These are phyloP conservation scores for Tricladium varicosporioides DNA, from an alignment of 2,329 filamentous ascomycete genomes.

Conservation along the genomic window DNA sequence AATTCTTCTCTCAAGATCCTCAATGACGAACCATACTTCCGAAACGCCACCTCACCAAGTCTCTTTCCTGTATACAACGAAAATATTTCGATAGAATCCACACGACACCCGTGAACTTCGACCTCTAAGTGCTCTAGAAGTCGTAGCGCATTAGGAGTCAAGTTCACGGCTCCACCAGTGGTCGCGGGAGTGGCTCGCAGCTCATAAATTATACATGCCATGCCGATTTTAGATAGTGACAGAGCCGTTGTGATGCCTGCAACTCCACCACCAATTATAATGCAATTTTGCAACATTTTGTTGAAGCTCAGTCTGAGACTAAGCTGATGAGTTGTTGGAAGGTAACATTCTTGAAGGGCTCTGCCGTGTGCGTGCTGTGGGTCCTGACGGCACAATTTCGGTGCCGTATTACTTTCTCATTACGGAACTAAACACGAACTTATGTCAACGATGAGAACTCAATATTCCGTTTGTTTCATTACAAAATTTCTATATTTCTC, in stretches of 20 bases:
- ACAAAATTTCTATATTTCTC: too few species aligned
- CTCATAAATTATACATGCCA: slow-evolving; percentile 46
- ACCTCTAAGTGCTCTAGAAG: slow-evolving; percentile 43
- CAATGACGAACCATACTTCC: slow-evolving; percentile 23
- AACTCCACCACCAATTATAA: slow-evolving; percentile 50
- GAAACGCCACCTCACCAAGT: slow-evolving; percentile 24
- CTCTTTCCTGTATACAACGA: slow-evolving; percentile 29
- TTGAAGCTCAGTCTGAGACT: too few species aligned
- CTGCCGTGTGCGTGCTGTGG: too few species aligned
- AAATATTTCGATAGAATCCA: slow-evolving; percentile 31
- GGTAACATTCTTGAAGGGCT: too few species aligned
- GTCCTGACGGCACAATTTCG: too few species aligned
- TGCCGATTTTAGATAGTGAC: slow-evolving; percentile 43
- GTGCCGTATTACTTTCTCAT: too few species aligned
- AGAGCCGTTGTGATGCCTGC: slow-evolving; percentile 50
- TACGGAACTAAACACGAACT: too few species aligned
- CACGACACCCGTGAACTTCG: slow-evolving; percentile 21
- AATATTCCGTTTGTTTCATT: too few species aligned
- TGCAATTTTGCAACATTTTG: too few species aligned
- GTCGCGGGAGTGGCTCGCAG: slow-evolving; percentile 44
- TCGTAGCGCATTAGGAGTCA: slow-evolving; percentile 46
- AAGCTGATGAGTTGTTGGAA: too few species aligned
- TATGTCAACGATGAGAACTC: too few species aligned
- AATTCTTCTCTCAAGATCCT: slow-evolving; percentile 31
- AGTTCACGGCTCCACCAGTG: slow-evolving; percentile 45